Evolutionary conservation across 2,329 filamentous ascomycete species (phyloP), one percentile per base, ranked within the genome.

Genomic region (Aspergillus unguis): DNA sequence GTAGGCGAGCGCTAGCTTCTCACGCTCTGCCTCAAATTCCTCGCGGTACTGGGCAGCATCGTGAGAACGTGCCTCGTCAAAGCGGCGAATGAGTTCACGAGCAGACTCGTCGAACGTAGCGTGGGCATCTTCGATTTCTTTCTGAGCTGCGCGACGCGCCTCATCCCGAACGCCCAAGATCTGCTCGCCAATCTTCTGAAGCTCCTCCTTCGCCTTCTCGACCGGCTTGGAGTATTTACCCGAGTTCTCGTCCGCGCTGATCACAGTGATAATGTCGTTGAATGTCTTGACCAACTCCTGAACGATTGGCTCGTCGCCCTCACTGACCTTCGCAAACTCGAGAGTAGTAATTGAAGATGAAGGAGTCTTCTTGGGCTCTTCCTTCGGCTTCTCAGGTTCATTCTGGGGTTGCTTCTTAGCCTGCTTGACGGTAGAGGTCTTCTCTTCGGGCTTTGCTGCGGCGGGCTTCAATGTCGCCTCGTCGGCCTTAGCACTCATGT

Each of bases 271-370:
- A 64, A 99, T 87, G 71, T 95, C 90, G 75, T 99, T 99, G 63
- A 99, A 81, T 75, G 96, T 92, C 76, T 90, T 92, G 54, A 95
- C 90, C 5, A 99, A 80, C 65, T 97, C 90, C 73, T 96, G 91
- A 25, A 97, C 88, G 33, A 96, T 82, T 28, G 90, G 88, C 69
- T 97, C 92, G 54, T 85, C 84, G 48, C 88, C 90, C 63, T 90
- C 83, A 49, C 83, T 80, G 26, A 95, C 82, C 46, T 81, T 81
- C 53, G 96, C 77, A 56, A 91, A 84, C 66, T 96, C 89, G 61
- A 97, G 90, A 11, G 84, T 83, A 55, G 85, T 65, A 23, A 85
- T 76, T 40, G 86, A 82, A 52, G 72, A 45, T 53, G 71, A 62
- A 29, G 69, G 68, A 26, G 73, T 71, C 45, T 71, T 62, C 44